Percentiles rank a stretch among this genome's conserved stretches.
These are phyloP conservation scores for Hirsutella minnesotensis DNA, from an alignment of 2,329 filamentous ascomycete species.

Conservation along the genomic window DNA sequence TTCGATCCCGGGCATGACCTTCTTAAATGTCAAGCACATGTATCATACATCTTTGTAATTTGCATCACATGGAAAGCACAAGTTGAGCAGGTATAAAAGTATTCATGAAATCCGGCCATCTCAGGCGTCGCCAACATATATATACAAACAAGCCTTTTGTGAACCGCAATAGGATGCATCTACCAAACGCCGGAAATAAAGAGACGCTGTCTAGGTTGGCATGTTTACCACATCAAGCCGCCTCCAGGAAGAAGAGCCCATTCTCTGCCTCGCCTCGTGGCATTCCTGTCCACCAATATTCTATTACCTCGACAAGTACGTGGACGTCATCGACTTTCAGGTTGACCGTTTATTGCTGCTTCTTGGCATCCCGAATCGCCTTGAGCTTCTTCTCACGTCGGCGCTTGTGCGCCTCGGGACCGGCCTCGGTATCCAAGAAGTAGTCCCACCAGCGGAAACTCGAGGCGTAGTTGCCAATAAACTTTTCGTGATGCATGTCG, in stretches of 20 bases:
- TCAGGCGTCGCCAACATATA: conserved; percentile 6
- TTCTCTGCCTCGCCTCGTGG: neutral
- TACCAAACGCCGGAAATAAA: conserved; percentile 18
- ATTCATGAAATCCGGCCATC: neutral
- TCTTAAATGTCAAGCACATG: neutral
- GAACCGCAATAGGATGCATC: conserved; percentile 14
- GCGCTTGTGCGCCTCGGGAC: conserved; percentile 72
- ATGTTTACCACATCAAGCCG: conserved; percentile 6
- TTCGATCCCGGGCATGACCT: too few relatives aligned
- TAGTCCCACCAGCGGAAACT: conserved; percentile 99
- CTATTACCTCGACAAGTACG: neutral
- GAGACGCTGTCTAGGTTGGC: conserved; percentile 7
- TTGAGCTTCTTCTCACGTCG: conserved; percentile 68
- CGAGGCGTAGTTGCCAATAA: conserved; percentile 95
- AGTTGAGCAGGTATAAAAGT: neutral
- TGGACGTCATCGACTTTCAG: neutral
- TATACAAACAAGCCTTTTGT: conserved; percentile 17
- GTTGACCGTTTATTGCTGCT: conserved; percentile 40
- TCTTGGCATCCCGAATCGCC: conserved; percentile 48
- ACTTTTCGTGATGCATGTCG: conserved; percentile 94
- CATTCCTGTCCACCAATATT: neutral
- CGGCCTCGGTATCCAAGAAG: conserved; percentile 83
- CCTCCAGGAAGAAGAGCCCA: neutral
- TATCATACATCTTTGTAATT: neutral
- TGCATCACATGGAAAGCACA: too few relatives aligned